phyloP scores from a whole-genome alignment of 2,329 filamentous ascomycete genomes.

The Alternaria conjuncta region DNA sequence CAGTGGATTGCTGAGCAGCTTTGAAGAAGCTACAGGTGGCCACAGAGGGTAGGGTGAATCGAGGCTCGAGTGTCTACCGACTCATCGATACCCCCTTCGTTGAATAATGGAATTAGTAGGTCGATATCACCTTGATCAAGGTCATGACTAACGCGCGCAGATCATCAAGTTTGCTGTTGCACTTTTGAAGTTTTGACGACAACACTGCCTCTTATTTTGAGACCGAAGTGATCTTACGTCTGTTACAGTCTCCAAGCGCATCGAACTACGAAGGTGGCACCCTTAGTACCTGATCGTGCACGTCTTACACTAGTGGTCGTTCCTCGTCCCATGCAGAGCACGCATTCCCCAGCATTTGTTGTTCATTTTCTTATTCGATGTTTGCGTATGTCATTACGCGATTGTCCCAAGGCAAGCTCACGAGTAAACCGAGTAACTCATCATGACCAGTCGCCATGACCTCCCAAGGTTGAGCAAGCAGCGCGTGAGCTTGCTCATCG shows the following conservation, averaged over 20 bases:
- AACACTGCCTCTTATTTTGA: not conserved
- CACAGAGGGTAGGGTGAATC: not conserved
- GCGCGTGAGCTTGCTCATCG: not conserved
- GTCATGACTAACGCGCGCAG: too few relatives aligned
- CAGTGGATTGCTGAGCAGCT: conserved; percentile 83
- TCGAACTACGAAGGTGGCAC: not conserved
- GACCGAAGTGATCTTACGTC: not conserved
- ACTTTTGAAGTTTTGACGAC: too few relatives aligned
- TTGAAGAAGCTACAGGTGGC: conserved; percentile 46
- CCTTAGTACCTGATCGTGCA: not conserved
- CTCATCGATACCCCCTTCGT: not conserved
- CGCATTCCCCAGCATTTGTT: not conserved
- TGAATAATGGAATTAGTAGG: not conserved
- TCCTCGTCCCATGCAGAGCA: too few relatives aligned
- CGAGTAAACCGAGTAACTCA: not conserved
- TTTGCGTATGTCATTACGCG: not conserved
- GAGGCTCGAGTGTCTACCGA: not conserved
- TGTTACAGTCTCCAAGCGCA: not conserved
- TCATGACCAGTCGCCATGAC: not conserved
- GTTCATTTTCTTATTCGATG: not conserved
- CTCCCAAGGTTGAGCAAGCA: not conserved
- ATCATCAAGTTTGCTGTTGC: not conserved
- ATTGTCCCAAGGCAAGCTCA: not conserved
- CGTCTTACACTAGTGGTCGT: too few relatives aligned
- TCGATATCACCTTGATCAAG: not conserved